A percentile compares a stretch with the other conserved stretches of the same genome.
These are phyloP conservation scores for Musa troglodytarum DNA, from an alignment of 176 grass and related monocot genomes.

Conservation along the genomic window DNA sequence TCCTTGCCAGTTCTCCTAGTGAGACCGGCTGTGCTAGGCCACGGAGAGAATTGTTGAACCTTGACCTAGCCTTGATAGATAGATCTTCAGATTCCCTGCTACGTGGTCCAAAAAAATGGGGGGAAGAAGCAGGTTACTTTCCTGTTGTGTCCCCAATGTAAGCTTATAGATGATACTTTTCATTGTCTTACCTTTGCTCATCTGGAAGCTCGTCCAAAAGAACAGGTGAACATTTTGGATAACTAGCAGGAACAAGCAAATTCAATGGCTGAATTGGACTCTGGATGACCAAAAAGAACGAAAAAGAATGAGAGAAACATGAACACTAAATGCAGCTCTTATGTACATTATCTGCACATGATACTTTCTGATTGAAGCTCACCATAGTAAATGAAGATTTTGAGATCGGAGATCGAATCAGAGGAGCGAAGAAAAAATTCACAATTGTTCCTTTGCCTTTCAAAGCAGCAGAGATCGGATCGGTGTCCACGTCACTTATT, in stretches of 20 bases:
- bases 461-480: conserved; percentile 47
- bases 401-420: conserved; percentile 70
- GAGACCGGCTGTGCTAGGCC: conserved; percentile 67
- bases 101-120: conserved; percentile 1
- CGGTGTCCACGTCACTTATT: conserved; percentile 53
- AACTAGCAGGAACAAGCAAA: conserved; percentile 82
- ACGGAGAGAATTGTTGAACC: conserved; percentile 59
- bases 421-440: conserved; percentile 76
- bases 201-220: conserved; percentile 79
- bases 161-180: not conserved
- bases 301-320: not conserved
- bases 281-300: conserved; percentile 24
- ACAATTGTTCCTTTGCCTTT: conserved; percentile 73
- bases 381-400: conserved; percentile 86
- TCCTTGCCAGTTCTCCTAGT: conserved; percentile 71
- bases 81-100: conserved; percentile 67
- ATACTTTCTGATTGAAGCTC: conserved; percentile 12
- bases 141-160: not conserved
- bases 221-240: conserved; percentile 86
- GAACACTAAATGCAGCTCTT: not conserved
- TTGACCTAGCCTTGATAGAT: conserved; percentile 58
- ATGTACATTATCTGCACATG: not conserved
- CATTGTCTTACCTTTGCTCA: conserved; percentile 53
- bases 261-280: conserved; percentile 84
- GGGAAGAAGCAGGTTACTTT: not conserved